These are phyloP conservation scores for Rheum nobile DNA, from an alignment of 148 eudicot genomes.

Conservation along the genomic window DNA sequence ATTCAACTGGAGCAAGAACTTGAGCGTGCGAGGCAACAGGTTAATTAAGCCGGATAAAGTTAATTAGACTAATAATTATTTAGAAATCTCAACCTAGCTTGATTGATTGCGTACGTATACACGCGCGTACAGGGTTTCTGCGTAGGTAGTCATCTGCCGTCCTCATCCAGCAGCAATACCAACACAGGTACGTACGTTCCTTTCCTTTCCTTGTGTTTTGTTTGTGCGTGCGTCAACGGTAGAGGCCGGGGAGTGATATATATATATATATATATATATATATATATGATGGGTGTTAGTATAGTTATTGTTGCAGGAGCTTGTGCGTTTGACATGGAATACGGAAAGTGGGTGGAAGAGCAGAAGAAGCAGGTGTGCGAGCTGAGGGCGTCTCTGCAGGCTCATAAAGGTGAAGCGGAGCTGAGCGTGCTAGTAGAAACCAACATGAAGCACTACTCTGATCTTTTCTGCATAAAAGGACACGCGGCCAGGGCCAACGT, in stretches of 20 bases:
- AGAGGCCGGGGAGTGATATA: no score
- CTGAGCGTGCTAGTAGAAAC: constrained; percentile 48
- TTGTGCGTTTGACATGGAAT: constrained; percentile 63
- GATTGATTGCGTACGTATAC: neutral
- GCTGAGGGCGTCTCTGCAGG: constrained; percentile 46
- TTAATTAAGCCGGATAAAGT: no score
- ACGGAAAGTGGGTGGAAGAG: constrained; percentile 78
- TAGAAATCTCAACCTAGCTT: neutral
- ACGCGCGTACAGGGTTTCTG: constrained; percentile 37
- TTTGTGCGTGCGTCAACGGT: no score
- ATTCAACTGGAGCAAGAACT: constrained; percentile 91
- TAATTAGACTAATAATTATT: no score
- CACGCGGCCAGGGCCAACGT: constrained; percentile 73
- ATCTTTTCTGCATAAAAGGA: constrained; percentile 65
- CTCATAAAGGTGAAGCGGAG: constrained; percentile 36
- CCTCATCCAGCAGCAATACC: constrained; percentile 29
- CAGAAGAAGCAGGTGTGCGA: constrained; percentile 51
- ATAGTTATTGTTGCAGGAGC: constrained; percentile 44
- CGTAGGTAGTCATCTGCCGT: constrained; percentile 40
- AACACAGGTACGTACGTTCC: constrained; percentile 52
- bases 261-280: no score
- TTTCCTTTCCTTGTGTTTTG: no score
- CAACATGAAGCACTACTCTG: constrained; percentile 63
- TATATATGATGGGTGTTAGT: no score
- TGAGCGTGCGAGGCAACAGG: constrained; percentile 73